Evolutionary conservation across 768 basidiomycete species (phyloP), one percentile per base, ranked within the genome.

Genomic region (Hericium alpestre): DNA sequence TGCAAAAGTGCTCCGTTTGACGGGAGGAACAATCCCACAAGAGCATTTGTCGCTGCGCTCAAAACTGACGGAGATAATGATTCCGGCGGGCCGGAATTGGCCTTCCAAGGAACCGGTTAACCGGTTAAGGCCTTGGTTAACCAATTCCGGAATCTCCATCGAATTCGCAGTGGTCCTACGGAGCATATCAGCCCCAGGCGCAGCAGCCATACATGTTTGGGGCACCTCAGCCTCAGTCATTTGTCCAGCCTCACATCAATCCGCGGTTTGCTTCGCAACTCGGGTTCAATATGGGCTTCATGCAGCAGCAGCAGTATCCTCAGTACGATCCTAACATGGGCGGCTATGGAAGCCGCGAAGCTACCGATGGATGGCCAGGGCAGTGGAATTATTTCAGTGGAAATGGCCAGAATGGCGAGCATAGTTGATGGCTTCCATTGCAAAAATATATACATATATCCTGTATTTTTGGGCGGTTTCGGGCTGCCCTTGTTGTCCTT

Each of bases 171-270:
- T 53, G 57, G 51, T n/a, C 20, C 27, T 38, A 54, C 47, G 22
- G 27, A 32, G 65, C 65, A 37, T 59, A 61, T 32, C 38, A 62
- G 10, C 38, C 59, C 11, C 58, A 49, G 23, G 15, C 53, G 16
- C 56, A 59, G 8, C 58, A 48, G 23, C 56, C 52, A 13, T 54
- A 37, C 20, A 53, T 53, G 46, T 59, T 58, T 18, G 53, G 39
- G 43, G 60, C 62, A 27, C 58, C 55, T 16, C 69, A 65, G 49
- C 59, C 64, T 32, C 32, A 32, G 32, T 32, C 32, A 32, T 65
- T 74, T 65, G 74, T 89, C n/a, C 86, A 89, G 61, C 89, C 89
- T 6, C 89, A 91, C 64, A 90, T 91, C 58, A 90, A 91, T 63
- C 89, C 89, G 9, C 78, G 83, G 11, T 90, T 91, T 68, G 86